Base-by-base conservation (phyloP, 331 rosid genomes). In the Pyrus hybrid region DNA sequence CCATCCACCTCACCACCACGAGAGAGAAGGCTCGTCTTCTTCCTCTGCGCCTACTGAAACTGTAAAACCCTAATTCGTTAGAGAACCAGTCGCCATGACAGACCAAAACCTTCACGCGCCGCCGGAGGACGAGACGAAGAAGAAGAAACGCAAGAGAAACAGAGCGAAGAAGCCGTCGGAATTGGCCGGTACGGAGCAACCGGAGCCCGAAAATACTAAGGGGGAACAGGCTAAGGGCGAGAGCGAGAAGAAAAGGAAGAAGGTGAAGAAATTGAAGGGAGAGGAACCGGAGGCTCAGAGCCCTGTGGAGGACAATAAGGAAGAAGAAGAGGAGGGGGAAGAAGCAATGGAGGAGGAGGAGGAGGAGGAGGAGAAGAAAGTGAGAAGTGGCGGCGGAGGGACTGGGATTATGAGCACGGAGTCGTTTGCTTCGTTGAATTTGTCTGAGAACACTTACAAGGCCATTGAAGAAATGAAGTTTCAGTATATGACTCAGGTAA, bases 401-500 rank as follows among this genome's bases (percentile, higher is more conserved):
- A 82, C 88, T 65, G 96, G 96, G 67, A 93, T 93, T 77, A 90
- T 93, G 96, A 90, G 89, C 33, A 62, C 80, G 0, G 87, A 79
- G 68, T 68, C 91, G 1, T 93, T 93, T 80, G 72, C 43, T 32
- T 84, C 94, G 21, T 85, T 90, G 20, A 86, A 70, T 56, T 82
- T 93, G 63, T 93, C 96, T 6, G 84, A 88, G 33, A 85, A 87
- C 58, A 88, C 97, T 12, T 70, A 13, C 41, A 85, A 79, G 72
- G 87, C 97, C 18, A 89, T 93, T 74, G n/a, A 69, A 65, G 97
- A 85, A 13, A 80, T 90, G 79, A 91, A 90, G 7, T 94, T 94
- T 77, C 77, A 86, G 78, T 63, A 85, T 71, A 89, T 89, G 92
- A 94, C 99, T 81, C 93, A 94, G 97, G 99, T 94, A 13, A 58